phyloP scores from a whole-genome alignment of 2,329 filamentous ascomycete species.

The Aspergillus brasiliensis region DNA sequence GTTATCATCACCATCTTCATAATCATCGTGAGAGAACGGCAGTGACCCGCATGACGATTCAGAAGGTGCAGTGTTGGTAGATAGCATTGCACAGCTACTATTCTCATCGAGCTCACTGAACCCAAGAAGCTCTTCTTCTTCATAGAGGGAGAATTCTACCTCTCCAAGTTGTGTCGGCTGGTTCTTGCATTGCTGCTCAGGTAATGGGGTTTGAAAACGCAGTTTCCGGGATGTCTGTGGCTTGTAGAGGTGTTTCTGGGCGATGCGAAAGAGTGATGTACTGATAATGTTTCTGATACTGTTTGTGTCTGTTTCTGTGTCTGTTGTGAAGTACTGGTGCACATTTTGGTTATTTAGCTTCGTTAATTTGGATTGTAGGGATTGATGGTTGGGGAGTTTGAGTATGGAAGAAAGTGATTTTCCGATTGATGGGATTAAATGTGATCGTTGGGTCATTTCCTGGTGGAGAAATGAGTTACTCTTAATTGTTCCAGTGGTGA shows the following conservation, averaged over 20 bases:
- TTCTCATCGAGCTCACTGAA: not conserved
- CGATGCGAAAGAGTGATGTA: constrained; percentile 35
- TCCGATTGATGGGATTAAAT: constrained; percentile 36
- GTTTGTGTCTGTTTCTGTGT: not conserved
- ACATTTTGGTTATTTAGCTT: constrained; percentile 7
- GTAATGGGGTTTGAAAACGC: not conserved
- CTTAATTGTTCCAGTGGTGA: not conserved
- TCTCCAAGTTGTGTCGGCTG: not conserved
- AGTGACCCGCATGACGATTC: not conserved
- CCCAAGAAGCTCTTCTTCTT: not conserved
- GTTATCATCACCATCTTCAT: not conserved
- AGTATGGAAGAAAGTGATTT: constrained; percentile 39
- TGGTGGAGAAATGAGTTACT: constrained; percentile 16
- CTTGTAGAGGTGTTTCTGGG: constrained; percentile 30
- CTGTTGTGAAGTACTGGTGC: not conserved
- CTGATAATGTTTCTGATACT: constrained; percentile 26
- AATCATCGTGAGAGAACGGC: not conserved
- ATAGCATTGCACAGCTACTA: not conserved
- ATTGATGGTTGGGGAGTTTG: constrained; percentile 20
- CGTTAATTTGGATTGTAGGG: constrained; percentile 17
- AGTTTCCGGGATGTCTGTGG: constrained; percentile 15
- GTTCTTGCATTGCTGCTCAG: not conserved
- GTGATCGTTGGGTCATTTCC: constrained; percentile 39
- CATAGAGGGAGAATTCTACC: not conserved
- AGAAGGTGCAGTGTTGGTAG: not conserved